Base-by-base conservation (phyloP, 257 asterid species). In the Solanum virginianum region DNA sequence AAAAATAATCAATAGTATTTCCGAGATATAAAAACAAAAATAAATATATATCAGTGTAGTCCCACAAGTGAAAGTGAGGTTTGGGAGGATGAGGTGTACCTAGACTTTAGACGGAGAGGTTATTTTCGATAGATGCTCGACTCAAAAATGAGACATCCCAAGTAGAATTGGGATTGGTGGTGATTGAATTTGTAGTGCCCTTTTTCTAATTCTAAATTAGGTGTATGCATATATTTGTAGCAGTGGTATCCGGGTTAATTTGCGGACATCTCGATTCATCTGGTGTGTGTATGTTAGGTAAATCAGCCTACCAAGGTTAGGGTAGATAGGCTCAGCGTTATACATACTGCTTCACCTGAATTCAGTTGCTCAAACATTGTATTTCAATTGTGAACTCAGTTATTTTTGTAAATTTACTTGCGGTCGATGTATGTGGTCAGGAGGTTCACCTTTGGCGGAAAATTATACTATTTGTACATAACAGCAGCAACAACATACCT, bases 181-280 rank as follows among this genome's bases (percentile, higher is more conserved):
- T 9, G 82, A 77, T 51, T 77, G 63, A 77, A 77, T 53, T 77
- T 51, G 65, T 24, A 26, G 24, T 15, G 16, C 47, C 14, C 82
- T 77, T 75, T 75, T 15, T 41, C 54, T 70, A 41, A 17, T 70
- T 70, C 60, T 75, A 74, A 75, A 49, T 22, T 26, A 49, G 9
- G 10, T 47, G 14, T 74, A 47, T 74, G 2, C 10, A 47, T 10
- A 41, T 41, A 70, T 18, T 70, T 39, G 17, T 70, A 41, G 53
- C 53, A 3, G 54, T 43, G 57, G 47, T 77, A 51, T 24, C 10
- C 20, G 13, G 43, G 80, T 29, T 36, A 72, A 72, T 11, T 72
- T 43, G 56, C 12, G 80, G 36, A 72, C 11, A 72, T 72, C 20
- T 72, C 18, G 7, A 45, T 12, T 72, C 57, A n/a, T 72, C 1